Evolutionary conservation across 345 rosid genomes (phyloP).

Genomic region (Syzygium aromaticum): DNA sequence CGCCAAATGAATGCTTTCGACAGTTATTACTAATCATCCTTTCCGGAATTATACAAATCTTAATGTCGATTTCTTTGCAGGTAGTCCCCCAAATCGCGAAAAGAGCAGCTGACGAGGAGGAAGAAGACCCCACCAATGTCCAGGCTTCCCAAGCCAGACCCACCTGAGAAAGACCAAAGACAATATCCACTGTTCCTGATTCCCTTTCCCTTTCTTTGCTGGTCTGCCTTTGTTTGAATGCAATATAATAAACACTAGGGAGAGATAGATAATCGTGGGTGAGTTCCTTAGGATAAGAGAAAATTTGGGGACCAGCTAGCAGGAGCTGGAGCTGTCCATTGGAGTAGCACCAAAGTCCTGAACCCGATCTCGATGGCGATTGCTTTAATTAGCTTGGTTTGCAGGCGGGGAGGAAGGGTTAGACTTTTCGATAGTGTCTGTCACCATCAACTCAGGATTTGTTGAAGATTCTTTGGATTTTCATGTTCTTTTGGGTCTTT

Average conservation of each 20-base stretch:
- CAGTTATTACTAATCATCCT: not conserved
- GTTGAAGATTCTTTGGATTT: not conserved
- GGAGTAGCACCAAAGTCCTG: not conserved
- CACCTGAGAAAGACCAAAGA: not conserved
- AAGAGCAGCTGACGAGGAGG: slow-evolving; percentile 8
- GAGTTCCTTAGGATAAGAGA: not conserved
- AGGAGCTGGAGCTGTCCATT: not conserved
- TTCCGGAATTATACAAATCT: not conserved
- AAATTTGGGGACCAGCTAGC: not conserved
- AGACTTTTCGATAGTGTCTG: not conserved
- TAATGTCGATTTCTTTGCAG: slow-evolving; percentile 4
- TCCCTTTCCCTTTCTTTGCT: not conserved
- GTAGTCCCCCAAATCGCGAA: slow-evolving; percentile 26
- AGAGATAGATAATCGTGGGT: not conserved
- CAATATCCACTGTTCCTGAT: not conserved
- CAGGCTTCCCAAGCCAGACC: not conserved
- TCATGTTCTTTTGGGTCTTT: not conserved
- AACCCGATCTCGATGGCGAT: not conserved
- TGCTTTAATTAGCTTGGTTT: not conserved
- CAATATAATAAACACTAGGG: not conserved
- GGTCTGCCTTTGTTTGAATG: not conserved
- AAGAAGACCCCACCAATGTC: not conserved
- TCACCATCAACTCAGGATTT: not conserved
- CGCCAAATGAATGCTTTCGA: not conserved
- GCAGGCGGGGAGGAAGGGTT: not conserved